Evolutionary conservation across 2,329 filamentous ascomycete genomes (phyloP).

Genomic region (Fusarium albosuccineum): DNA sequence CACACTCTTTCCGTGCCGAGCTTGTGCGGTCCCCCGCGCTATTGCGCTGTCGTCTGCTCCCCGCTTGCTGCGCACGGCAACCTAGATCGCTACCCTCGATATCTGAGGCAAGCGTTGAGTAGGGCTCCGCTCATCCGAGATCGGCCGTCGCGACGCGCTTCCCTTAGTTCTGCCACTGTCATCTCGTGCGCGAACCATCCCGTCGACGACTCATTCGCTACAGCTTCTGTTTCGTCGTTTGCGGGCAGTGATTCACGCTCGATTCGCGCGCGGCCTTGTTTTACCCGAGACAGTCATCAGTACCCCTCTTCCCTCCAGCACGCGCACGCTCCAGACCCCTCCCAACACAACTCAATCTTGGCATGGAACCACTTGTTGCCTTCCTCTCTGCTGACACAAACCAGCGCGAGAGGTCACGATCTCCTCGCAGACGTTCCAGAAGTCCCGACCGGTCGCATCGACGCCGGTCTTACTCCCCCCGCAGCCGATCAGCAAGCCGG

Average conservation of each 20-base stretch:
- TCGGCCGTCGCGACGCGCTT: slow-evolving; percentile 30
- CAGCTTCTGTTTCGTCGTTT: background rate
- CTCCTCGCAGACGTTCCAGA: slow-evolving; percentile 84
- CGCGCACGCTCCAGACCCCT: slow-evolving; percentile 9
- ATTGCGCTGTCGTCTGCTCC: slow-evolving; percentile 33
- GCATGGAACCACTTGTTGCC: slow-evolving; percentile 33
- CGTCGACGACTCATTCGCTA: background rate
- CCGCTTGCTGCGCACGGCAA: slow-evolving; percentile 31
- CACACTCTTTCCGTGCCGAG: slow-evolving; percentile 21
- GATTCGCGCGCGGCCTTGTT: slow-evolving; percentile 20
- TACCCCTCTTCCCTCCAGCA: slow-evolving; percentile 27
- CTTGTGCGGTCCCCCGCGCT: slow-evolving; percentile 42
- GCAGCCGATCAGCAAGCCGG: slow-evolving; percentile 80
- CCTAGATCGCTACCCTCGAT: slow-evolving; percentile 30
- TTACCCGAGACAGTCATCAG: slow-evolving; percentile 17
- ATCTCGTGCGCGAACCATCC: slow-evolving; percentile 6
- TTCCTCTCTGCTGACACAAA: slow-evolving; percentile 47
- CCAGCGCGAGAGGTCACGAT: slow-evolving; percentile 87
- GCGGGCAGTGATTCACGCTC: slow-evolving; percentile 33
- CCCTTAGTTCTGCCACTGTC: background rate
- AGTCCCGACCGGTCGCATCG: slow-evolving; percentile 78
- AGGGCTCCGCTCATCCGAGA: slow-evolving; percentile 42
- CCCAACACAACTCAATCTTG: slow-evolving; percentile 21
- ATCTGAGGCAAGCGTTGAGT: slow-evolving; percentile 24
- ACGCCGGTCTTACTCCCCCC: slow-evolving; percentile 83